A percentile compares a stretch with the other conserved stretches of the same genome.
phyloP scores from a whole-genome alignment of 805 yeast genomes.

The Kockiozyma suomiensis region DNA sequence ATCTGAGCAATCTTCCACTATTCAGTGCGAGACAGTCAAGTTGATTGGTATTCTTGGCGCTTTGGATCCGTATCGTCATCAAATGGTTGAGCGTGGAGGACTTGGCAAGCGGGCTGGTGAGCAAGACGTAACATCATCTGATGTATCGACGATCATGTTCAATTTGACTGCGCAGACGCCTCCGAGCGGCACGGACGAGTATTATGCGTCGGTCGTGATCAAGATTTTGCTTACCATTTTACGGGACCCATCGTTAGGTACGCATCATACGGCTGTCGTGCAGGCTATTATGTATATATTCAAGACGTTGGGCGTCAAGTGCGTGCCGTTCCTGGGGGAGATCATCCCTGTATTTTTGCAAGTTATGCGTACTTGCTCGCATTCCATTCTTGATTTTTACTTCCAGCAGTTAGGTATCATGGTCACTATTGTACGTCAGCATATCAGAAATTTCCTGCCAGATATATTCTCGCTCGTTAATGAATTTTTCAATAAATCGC shows the following conservation, averaged over 20 bases:
- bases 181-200: constrained; percentile 80
- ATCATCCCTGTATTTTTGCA: constrained; percentile 84
- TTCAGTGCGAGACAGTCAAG: constrained; percentile 85
- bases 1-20: constrained; percentile 71
- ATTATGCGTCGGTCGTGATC: constrained; percentile 93
- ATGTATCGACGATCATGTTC: constrained; percentile 56
- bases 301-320: constrained; percentile 82
- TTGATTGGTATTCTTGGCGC: constrained; percentile 94
- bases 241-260: constrained; percentile 78
- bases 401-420: constrained; percentile 85
- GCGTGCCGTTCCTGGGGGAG: constrained; percentile 85
- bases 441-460: constrained; percentile 78
- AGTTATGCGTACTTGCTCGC: constrained; percentile 77
- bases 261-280: constrained; percentile 89
- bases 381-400: constrained; percentile 78
- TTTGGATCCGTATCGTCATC: constrained; percentile 90
- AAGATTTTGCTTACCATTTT: constrained; percentile 79
- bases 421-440: constrained; percentile 81
- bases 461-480: constrained; percentile 74
- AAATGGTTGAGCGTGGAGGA: constrained; percentile 81
- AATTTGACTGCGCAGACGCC: constrained; percentile 90
- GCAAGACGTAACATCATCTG: constrained; percentile 87
- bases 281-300: constrained; percentile 92
- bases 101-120: constrained; percentile 51
- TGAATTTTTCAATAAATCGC: constrained; percentile 62